phyloP scores from a whole-genome alignment of 306 rosid species.

The Chamaecrista fasciculata region DNA sequence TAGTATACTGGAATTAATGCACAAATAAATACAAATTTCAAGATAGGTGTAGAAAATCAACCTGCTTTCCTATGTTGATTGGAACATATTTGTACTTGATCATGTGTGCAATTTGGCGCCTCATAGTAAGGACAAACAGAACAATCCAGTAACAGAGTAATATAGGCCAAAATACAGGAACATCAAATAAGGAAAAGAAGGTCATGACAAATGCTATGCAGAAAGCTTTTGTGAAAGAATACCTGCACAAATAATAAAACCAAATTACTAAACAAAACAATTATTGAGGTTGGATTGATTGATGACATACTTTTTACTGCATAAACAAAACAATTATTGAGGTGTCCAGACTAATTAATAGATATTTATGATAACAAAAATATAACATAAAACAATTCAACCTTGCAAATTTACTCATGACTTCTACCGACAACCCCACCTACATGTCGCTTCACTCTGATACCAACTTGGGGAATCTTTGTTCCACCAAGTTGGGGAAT shows the following conservation, averaged over 20 bases:
- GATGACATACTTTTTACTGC: no score
- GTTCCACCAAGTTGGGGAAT: no score
- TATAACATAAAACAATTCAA: no score
- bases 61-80: slow-evolving; percentile 62
- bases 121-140: slow-evolving; percentile 63
- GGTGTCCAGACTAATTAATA: no score
- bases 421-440: no score
- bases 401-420: no score
- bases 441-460: no score
- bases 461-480: no score
- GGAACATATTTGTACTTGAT: slow-evolving; percentile 63
- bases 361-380: no score
- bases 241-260: slow-evolving; percentile 39
- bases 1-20: neutral
- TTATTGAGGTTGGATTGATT: no score
- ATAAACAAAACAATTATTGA: no score
- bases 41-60: slow-evolving; percentile 1
- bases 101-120: slow-evolving; percentile 70
- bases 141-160: slow-evolving; percentile 69
- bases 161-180: slow-evolving; percentile 74
- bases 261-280: no score
- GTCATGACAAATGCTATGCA: slow-evolving; percentile 65
- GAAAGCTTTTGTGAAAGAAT: slow-evolving; percentile 66
- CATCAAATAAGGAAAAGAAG: slow-evolving; percentile 64
- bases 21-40: neutral